Conservation (phyloP, 2,329 filamentous ascomycete genomes). For the Trichoderma sp. region DNA sequence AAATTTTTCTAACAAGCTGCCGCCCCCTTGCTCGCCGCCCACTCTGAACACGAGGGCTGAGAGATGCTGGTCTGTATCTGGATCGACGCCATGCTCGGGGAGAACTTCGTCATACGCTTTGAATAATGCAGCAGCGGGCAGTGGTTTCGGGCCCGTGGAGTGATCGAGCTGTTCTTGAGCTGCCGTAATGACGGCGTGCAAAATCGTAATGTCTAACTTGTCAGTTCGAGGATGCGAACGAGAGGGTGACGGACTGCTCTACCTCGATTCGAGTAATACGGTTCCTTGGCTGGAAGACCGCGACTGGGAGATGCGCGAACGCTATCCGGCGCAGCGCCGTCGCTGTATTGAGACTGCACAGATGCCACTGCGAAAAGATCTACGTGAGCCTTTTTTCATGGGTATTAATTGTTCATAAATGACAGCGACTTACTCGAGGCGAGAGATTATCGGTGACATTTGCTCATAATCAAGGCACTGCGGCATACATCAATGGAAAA, state of each 20-base stretch:
- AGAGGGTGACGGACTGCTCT: neutral
- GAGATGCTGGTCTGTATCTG: constrained; percentile 74
- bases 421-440: constrained; percentile 33
- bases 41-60: constrained; percentile 79
- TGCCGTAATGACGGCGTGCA: constrained; percentile 73
- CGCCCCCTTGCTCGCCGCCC: constrained; percentile 62
- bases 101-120: constrained; percentile 77
- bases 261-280: constrained; percentile 65
- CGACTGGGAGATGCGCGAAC: constrained; percentile 35
- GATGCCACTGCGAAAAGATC: constrained; percentile 32
- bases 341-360: constrained; percentile 32
- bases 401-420: neutral
- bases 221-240: neutral
- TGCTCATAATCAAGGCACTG: constrained; percentile 34
- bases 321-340: constrained; percentile 34
- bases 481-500: neutral
- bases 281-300: constrained; percentile 36
- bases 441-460: constrained; percentile 36
- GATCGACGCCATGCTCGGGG: constrained; percentile 67
- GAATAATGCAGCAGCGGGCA: constrained; percentile 78
- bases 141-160: constrained; percentile 60
- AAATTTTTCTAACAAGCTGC: constrained; percentile 68
- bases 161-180: constrained; percentile 66
- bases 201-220: constrained; percentile 70
- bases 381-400: neutral